phyloP scores from a whole-genome alignment of 2,329 filamentous ascomycete genomes.

The Penicillium decumbens region DNA sequence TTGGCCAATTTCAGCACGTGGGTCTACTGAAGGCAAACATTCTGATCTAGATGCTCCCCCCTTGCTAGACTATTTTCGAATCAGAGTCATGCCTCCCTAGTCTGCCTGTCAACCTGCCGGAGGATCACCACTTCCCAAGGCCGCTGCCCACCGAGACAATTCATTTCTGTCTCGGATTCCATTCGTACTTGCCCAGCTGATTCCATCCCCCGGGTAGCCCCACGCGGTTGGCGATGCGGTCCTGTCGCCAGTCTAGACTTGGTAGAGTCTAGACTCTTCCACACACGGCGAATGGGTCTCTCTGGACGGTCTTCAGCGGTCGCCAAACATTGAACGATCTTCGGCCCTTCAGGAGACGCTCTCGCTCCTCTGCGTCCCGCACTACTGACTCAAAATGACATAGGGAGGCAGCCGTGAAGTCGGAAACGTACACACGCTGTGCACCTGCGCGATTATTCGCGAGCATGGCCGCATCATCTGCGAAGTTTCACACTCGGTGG shows the following conservation, averaged over 20 bases:
- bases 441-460: conserved; percentile 17
- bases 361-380: conserved; percentile 6
- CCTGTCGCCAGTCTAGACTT: conserved; percentile 8
- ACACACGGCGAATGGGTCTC: conserved; percentile 23
- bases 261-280: conserved; percentile 9
- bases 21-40: conserved; percentile 26
- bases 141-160: conserved; percentile 16
- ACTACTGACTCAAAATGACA: conserved; percentile 5
- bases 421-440: conserved; percentile 20
- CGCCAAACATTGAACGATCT: conserved; percentile 26
- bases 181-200: conserved; percentile 16
- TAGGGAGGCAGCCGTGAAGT: conserved; percentile 12
- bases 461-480: conserved; percentile 25
- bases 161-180: conserved; percentile 13
- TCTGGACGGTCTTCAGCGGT: conserved; percentile 19
- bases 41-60: conserved; percentile 55
- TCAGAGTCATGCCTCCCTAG: conserved; percentile 25
- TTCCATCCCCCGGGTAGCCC: conserved; percentile 12
- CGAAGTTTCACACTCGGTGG: conserved; percentile 54
- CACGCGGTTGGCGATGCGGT: conserved; percentile 11
- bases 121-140: conserved; percentile 21
- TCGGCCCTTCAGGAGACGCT: conserved; percentile 10
- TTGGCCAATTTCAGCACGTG: conserved; percentile 11
- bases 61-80: conserved; percentile 38
- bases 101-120: conserved; percentile 18